These are phyloP conservation scores for Arachis stenosperma DNA, from an alignment of 306 rosid species.

Conservation along the genomic window DNA sequence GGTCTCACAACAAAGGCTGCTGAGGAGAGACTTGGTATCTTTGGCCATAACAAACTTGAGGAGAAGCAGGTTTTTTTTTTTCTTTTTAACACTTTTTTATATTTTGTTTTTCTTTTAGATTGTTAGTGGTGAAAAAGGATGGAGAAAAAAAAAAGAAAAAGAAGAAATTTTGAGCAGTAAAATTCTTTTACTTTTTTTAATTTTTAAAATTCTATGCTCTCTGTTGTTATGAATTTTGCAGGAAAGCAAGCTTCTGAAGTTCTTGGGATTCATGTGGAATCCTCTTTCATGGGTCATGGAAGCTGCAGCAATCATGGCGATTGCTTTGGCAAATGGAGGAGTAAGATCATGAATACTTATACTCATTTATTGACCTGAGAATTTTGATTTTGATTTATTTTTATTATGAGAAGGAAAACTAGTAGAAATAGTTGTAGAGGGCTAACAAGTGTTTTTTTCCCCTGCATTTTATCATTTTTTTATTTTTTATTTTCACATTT, in stretches of 20 bases:
- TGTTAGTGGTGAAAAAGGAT: no score
- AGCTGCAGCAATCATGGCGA: conserved; percentile 93
- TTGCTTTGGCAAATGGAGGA: conserved; percentile 91
- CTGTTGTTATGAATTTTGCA: conserved; percentile 34
- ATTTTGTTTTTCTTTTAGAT: not conserved
- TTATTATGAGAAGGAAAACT: not conserved
- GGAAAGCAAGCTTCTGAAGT: conserved; percentile 82
- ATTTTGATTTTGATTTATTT: not conserved
- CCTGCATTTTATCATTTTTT: not conserved
- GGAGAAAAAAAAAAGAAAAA: not conserved
- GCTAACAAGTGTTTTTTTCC: conserved; percentile 1
- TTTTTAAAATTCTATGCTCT: not conserved
- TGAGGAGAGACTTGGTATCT: conserved; percentile 65
- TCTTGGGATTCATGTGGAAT: conserved; percentile 91
- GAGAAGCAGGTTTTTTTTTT: conserved; percentile 62
- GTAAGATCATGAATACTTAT: conserved; percentile 43
- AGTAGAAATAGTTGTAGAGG: not conserved
- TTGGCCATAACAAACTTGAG: conserved; percentile 82
- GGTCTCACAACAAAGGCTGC: conserved; percentile 75
- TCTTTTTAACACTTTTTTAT: not conserved
- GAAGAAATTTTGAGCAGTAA: not conserved
- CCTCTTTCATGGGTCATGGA: conserved; percentile 97
- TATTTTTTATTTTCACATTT: not conserved
- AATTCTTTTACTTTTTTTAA: not conserved
- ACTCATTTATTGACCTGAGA: conserved; percentile 4